Base-by-base conservation (phyloP, 345 rosid genomes). In the Lumnitzera racemosa region DNA sequence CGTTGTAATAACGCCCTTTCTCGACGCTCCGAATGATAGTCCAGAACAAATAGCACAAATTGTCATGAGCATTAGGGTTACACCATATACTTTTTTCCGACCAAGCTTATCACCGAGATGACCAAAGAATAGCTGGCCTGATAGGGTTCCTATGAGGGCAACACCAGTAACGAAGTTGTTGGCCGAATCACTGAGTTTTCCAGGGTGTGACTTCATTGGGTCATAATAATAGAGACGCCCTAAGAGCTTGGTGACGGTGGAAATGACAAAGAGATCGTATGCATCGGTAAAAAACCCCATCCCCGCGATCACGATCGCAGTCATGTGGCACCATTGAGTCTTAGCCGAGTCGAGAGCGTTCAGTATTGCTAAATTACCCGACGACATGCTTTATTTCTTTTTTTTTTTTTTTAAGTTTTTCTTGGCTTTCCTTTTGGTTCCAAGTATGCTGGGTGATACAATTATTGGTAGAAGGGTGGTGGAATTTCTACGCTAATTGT, bases 241-340 rank as follows among this genome's bases (percentile, higher is more conserved):
- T 4, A 86, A 56, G 57, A 86, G 87, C 59, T 86, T 83, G 1
- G 83, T 66, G 13, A 83, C 72, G 29, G 81, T 4, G 47, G 83
- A 68, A 51, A 86, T 83, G 62, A 84, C 81, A 24, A 86, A 83
- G 12, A 86, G 87, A 67, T 86, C 94, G 17, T 86, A 86, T 0
- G 87, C 87, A 23, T 86, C 94, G 2, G 87, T 86, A 69, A 83
- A 86, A 61, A 86, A 86, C 12, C 87, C 94, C 87, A 81, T 86
- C 11, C 89, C 89, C 0, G 87, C 87, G 15, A 83, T 83, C 15
- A 83, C 71, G 7, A 83, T 78, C 15, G 89, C 79, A 0, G 78
- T 81, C 54, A 81, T 10, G 59, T 86, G 92, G 78, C 81, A 83
- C 77, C 69, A 72, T 62, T 86, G 89, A 11, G 83, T 79, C 0